These are phyloP conservation scores for Kondoa subrosea DNA, from an alignment of 768 basidiomycete species.

Conservation along the genomic window DNA sequence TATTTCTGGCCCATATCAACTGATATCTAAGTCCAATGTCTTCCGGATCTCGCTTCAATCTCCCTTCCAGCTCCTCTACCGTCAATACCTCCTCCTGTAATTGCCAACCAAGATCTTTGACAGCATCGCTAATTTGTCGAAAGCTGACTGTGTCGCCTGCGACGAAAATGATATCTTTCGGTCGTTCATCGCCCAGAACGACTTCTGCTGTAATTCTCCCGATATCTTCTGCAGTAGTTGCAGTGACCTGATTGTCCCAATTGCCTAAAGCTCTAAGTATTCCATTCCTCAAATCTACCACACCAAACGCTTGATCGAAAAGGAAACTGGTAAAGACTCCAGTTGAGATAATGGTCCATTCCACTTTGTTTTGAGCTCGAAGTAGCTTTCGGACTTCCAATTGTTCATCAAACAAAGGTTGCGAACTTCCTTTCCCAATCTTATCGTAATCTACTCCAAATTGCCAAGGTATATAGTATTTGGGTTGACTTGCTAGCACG, in stretches of 20 bases:
- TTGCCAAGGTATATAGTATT: background rate
- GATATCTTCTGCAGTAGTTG: background rate
- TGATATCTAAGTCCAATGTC: background rate
- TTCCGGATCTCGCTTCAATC: background rate
- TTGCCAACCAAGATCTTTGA: background rate
- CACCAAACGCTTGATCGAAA: background rate
- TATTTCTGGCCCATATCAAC: background rate
- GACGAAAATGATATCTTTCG: background rate
- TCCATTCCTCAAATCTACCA: background rate
- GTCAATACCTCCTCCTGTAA: background rate
- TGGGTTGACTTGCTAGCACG: background rate
- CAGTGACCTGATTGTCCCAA: background rate
- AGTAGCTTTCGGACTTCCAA: background rate
- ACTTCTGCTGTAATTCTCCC: background rate
- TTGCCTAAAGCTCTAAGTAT: background rate
- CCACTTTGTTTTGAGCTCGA: background rate
- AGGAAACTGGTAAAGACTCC: background rate
- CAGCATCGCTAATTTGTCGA: background rate
- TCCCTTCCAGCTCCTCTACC: background rate
- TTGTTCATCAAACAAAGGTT: background rate
- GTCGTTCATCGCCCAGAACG: background rate
- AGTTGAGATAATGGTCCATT: background rate
- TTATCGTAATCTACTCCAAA: background rate
- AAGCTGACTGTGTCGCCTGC: background rate
- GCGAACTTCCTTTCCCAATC: background rate